Base-by-base conservation (phyloP, 2,329 filamentous ascomycete species). In the Exophiala sp. region DNA sequence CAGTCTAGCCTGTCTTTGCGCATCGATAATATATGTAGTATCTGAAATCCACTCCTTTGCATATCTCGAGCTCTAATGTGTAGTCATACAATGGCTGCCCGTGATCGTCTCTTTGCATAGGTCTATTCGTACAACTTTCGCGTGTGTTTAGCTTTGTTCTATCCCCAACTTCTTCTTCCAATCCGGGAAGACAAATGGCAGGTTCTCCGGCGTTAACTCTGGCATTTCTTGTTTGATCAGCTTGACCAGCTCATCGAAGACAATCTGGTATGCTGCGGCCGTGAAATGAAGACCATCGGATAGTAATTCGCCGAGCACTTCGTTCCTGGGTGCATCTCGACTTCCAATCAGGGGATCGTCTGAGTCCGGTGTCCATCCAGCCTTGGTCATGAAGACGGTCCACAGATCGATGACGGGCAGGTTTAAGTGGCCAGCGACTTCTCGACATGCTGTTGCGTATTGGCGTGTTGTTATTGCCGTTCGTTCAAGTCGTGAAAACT, bases 351-450 rank as follows among this genome's bases (percentile, higher is more conserved):
- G 65, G 3, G 74, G 70, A 36, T 77, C 71, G 21, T 42, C 21
- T 12, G 51, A 44, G 5, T 75, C 77, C 61, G 72, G 70, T 12
- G 74, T 67, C 72, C 80, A 85, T 1, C 78, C 78, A 2, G 77
- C 75, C 42, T 81, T 77, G 51, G 82, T 76, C 84, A 95, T 89
- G 63, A 96, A 79, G 0, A 83, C 83, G 57, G 82, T 80, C 83
- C 89, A 95, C 1, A 97, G 78, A 70, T 97, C 89, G 18, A 95
- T 74, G 1, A 92, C 79, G 0, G 83, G 77, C 2, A 92, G 64
- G 5, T 72, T 69, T 39, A 78, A n/a, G n/a, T n/a, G n/a, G n/a
- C n/a, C n/a, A 2, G 80, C 87, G 0, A 88, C 75, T 47, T 86
- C 77, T 55, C 84, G 79, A 10, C 83, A 81, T 6, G 87, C 89